These are phyloP conservation scores for Fusarium dimerum DNA, from an alignment of 2,329 filamentous ascomycete genomes.

Conservation along the genomic window DNA sequence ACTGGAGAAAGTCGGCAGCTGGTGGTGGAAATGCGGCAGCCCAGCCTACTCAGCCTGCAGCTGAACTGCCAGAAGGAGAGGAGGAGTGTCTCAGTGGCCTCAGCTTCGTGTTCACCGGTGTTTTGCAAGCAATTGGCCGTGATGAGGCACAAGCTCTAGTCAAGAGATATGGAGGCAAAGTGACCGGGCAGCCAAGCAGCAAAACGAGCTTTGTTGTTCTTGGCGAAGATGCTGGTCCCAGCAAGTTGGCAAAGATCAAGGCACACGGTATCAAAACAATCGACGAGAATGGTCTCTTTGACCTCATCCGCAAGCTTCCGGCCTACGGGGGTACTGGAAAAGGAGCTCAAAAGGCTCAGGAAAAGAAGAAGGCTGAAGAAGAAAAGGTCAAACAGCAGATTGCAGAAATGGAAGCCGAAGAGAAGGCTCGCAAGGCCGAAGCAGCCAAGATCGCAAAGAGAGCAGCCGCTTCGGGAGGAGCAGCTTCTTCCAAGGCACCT, in stretches of 20 bases:
- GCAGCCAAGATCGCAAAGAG: slow-evolving; percentile 51
- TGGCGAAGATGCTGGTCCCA: slow-evolving; percentile 87
- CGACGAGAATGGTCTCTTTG: slow-evolving; percentile 88
- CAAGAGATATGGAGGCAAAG: slow-evolving; percentile 92
- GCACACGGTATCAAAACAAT: slow-evolving; percentile 85
- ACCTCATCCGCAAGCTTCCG: slow-evolving; percentile 77
- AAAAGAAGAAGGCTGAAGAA: slow-evolving; percentile 83
- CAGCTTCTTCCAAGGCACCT: slow-evolving; percentile 39
- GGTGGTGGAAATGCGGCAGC: slow-evolving; percentile 60
- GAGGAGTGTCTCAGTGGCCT: slow-evolving; percentile 90
- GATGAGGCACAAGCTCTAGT: slow-evolving; percentile 85
- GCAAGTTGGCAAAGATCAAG: slow-evolving; percentile 85
- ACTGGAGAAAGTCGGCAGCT: slow-evolving; percentile 66
- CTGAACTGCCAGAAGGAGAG: slow-evolving; percentile 77
- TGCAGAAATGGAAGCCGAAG: slow-evolving; percentile 82
- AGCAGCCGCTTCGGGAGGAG: slow-evolving; percentile 32
- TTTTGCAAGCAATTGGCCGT: slow-evolving; percentile 76
- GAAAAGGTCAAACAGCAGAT: slow-evolving; percentile 80
- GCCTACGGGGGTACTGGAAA: slow-evolving; percentile 86
- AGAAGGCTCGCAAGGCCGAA: slow-evolving; percentile 59
- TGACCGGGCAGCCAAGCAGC: slow-evolving; percentile 80
- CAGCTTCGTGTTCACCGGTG: slow-evolving; percentile 92
- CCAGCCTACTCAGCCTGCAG: slow-evolving; percentile 62
- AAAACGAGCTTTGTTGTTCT: slow-evolving; percentile 95
- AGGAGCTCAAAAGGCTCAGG: slow-evolving; percentile 79